Evolutionary conservation across 345 rosid genomes (phyloP), one percentile per base, ranked within the genome.

Genomic region (Excoecaria cochinchinensis): DNA sequence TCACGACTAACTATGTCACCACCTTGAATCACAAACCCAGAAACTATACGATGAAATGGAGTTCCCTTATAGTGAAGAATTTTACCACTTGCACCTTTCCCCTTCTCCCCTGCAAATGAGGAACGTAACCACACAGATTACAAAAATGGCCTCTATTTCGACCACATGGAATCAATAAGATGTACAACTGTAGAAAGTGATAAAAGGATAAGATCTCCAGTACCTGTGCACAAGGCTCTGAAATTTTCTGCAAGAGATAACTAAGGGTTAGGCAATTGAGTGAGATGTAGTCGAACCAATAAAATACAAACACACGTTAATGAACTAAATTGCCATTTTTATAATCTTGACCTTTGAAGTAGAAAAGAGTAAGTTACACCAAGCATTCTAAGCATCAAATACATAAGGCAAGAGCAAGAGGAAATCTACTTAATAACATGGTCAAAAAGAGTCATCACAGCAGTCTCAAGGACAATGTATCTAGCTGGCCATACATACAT

Each of bases 161-260:
- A 61, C 13, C 38, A 56, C n/a, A 22, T n/a, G 31, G 22, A 40
- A 16, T 51, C 77, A 21, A 74, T 36, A 31, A 48, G 47, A 48
- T 57, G 19, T 10, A 73, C 5, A 70, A 67, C 46, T 70, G 31
- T 39, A n/a, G 46, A 67, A 72, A n/a, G 8, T 0, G 71, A 60
- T 61, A 47, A 61, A 46, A 55, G 22, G 71, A 76, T 24, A 66
- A 48, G 56, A 57, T 11, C 15, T 47, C 67, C 86, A 48, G 77
- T 87, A 95, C 97, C 97, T 86, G 97, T 93, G 89, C 97, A 95
- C 85, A 93, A 82, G 44, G 97, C 91, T 87, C 98, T 88, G 87
- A 95, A 95, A 85, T 95, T 95, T 86, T 88, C 99, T 95, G 97
- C 83, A 85, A 76, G 81, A 17, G 21, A 75, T 16, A 76, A 50